Evolutionary conservation across 257 asterid species (phyloP).

Genomic region (Petrea volubilis): DNA sequence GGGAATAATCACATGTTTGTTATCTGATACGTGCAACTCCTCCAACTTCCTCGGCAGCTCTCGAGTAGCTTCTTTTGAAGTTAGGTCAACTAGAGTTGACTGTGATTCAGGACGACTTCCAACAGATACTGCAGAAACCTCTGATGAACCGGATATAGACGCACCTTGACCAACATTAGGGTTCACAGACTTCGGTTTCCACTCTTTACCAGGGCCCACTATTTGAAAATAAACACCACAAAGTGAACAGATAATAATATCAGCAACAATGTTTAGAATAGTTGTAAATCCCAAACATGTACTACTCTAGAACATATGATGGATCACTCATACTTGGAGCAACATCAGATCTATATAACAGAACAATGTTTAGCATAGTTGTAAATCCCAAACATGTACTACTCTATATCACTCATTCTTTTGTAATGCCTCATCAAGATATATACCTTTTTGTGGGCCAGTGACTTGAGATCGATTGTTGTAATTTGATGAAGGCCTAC

Average conservation of each 20-base stretch:
- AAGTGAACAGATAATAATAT: constrained; percentile 2
- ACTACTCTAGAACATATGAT: background rate
- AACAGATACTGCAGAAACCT: constrained; percentile 41
- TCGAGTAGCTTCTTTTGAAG: constrained; percentile 52
- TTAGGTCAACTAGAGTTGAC: constrained; percentile 31
- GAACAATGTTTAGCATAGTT: too few relatives aligned
- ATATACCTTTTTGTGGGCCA: constrained; percentile 69
- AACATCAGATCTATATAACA: constrained; percentile 1
- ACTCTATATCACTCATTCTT: too few relatives aligned
- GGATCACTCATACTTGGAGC: constrained; percentile 16
- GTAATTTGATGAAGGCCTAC: constrained; percentile 77
- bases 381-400: constrained; percentile 9
- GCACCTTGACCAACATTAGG: constrained; percentile 45
- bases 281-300: background rate
- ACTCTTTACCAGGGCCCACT: constrained; percentile 75
- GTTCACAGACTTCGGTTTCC: constrained; percentile 83
- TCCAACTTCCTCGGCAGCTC: constrained; percentile 71
- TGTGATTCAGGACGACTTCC: constrained; percentile 44
- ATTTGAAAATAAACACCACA: constrained; percentile 27
- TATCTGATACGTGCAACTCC: constrained; percentile 57
- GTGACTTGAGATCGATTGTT: constrained; percentile 63
- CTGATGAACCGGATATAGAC: constrained; percentile 44
- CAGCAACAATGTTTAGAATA: background rate
- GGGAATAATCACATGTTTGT: constrained; percentile 79
- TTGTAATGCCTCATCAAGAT: constrained; percentile 13